Base-by-base conservation (phyloP, 192 early-diverging fungal genomes). In the Glomus cerebriforme region DNA sequence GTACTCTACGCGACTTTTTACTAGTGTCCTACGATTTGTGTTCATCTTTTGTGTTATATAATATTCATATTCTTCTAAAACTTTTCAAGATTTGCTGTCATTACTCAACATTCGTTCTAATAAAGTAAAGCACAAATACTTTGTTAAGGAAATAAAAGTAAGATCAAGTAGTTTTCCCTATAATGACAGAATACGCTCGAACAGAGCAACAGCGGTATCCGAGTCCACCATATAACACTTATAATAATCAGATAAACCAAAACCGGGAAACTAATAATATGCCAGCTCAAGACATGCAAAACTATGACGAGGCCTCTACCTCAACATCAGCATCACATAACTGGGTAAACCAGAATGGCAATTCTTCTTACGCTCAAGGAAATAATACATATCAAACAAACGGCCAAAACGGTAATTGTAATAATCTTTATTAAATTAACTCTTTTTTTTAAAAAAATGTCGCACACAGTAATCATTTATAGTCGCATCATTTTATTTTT, bases 1-100 rank as follows among this genome's bases (percentile, higher is more conserved):
- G 17, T 29, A 37, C 32, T 37, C 34, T 68, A n/a, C 66, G 66
- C 66, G 66, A 68, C 32, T 39, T 68, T 67, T 68, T 39, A 68
- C 66, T 43, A 19, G 17, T 37, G 66, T 68, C 19, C 22, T 10
- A 68, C 66, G 35, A 43, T 68, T n/a, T 68, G 13, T 68, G n/a
- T 39, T 68, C 66, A 68, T 68, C 66, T 68, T 68, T 5, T 37
- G 15, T 35, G 39, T 68, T 68, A 49, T 49, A 22, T 17, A 22
- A 1, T 54, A 22, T 54, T 17, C 49, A 6, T 43, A 43, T 7
- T 37, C 8, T 29, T 17, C 60, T 19, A 62, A 62, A 3, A 26
- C 1, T 26, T 62, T 62, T 62, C 22, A 60, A 60, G 59, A 60
- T 19, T 60, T 60, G 22, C 24, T 24, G 24, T 64, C 26, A 13